Evolutionary conservation across 139 green algal species (phyloP).

Genomic region (Picochlorum sp.): DNA sequence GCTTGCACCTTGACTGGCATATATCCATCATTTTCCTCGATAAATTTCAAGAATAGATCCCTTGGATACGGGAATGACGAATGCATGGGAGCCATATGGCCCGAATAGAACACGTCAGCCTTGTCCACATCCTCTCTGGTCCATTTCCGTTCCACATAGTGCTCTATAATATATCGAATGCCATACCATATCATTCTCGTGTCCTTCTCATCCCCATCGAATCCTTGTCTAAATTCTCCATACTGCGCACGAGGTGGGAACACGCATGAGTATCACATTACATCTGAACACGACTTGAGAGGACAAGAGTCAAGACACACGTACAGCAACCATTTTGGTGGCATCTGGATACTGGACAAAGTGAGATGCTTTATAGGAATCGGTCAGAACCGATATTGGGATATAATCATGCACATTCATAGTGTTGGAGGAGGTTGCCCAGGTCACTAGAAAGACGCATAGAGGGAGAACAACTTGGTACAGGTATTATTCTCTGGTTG

Average conservation of each 20-base stretch:
- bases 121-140: constrained; percentile 71
- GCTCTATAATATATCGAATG: constrained; percentile 76
- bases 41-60: constrained; percentile 71
- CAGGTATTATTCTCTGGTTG: too few species aligned
- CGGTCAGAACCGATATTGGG: constrained; percentile 64
- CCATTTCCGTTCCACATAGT: constrained; percentile 66
- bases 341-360: constrained; percentile 65
- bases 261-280: neutral
- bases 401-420: constrained; percentile 17
- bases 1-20: constrained; percentile 82
- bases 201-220: constrained; percentile 60
- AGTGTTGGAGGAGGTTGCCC: too few species aligned
- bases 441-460: too few species aligned
- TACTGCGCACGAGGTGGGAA: constrained; percentile 46
- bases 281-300: neutral
- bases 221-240: constrained; percentile 75
- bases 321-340: constrained; percentile 71
- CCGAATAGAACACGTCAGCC: constrained; percentile 70
- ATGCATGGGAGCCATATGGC: constrained; percentile 56
- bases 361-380: constrained; percentile 75
- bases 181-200: constrained; percentile 70
- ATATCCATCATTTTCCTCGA: constrained; percentile 75
- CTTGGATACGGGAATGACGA: constrained; percentile 66
- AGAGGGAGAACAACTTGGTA: too few species aligned
- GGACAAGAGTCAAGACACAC: constrained; percentile 8